Conservation (phyloP, 2,329 filamentous ascomycete genomes). For the Onygenales sp. region DNA sequence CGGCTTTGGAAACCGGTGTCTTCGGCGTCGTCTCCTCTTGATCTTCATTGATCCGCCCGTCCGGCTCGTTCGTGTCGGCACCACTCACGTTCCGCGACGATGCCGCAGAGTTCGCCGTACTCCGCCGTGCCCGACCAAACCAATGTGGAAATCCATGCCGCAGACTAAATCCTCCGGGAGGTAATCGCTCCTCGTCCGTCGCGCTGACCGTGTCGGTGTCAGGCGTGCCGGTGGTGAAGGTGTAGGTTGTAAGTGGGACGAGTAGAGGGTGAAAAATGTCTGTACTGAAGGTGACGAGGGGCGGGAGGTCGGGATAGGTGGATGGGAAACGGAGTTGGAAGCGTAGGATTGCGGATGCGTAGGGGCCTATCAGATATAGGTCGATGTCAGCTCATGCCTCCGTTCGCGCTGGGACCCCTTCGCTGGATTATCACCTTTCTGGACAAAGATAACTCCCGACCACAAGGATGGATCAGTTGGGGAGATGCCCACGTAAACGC, state of each 20-base stretch:
- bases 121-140: conserved; percentile 58
- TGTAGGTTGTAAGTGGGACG: conserved; percentile 88
- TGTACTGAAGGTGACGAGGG: conserved; percentile 77
- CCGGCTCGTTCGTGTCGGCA: conserved; percentile 19
- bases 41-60: background rate
- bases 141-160: conserved; percentile 84
- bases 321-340: conserved; percentile 84
- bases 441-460: conserved; percentile 86
- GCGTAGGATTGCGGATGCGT: conserved; percentile 74
- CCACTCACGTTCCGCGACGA: conserved; percentile 36
- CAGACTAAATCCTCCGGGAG: conserved; percentile 82
- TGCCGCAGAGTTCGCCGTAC: conserved; percentile 23
- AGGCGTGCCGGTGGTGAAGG: conserved; percentile 72
- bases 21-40: conserved; percentile 3
- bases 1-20: background rate
- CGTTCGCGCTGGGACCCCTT: background rate
- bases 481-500: conserved; percentile 76
- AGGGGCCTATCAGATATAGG: conserved; percentile 56
- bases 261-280: conserved; percentile 94
- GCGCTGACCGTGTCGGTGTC: conserved; percentile 71
- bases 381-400: background rate
- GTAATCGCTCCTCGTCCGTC: conserved; percentile 70
- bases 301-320: conserved; percentile 68
- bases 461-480: conserved; percentile 73
- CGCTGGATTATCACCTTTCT: conserved; percentile 53